Percentiles rank a stretch among this genome's conserved stretches.
Conservation (phyloP, 1,284 basidiomycete genomes). For the Cryptococcus maquisensis region DNA sequence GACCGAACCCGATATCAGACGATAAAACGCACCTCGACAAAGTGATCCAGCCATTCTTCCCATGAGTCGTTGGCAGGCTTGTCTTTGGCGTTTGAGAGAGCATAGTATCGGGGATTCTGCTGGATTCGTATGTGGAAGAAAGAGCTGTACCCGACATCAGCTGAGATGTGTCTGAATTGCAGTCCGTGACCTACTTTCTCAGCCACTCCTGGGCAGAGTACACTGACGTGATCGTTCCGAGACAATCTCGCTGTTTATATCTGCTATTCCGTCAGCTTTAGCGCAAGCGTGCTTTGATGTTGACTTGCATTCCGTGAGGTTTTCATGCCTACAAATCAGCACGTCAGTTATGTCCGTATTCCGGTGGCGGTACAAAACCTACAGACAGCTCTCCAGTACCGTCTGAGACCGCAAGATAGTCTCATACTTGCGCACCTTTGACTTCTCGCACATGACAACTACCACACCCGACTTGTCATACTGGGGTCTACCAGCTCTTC, state of each 20-base stretch:
- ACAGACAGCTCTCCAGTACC: constrained; percentile 72
- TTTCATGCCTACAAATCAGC: constrained; percentile 59
- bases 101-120: constrained; percentile 74
- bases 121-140: constrained; percentile 79
- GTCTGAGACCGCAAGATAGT: constrained; percentile 52
- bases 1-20: neutral
- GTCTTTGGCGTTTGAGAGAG: constrained; percentile 45
- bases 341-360: constrained; percentile 3
- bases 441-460: constrained; percentile 38
- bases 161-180: neutral
- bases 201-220: constrained; percentile 69
- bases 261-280: constrained; percentile 12
- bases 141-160: constrained; percentile 49
- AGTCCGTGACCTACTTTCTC: constrained; percentile 43
- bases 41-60: constrained; percentile 66
- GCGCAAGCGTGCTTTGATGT: too few relatives aligned
- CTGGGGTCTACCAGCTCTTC: constrained; percentile 79
- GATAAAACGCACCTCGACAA: constrained; percentile 53
- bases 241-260: constrained; percentile 86
- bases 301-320: constrained; percentile 65
- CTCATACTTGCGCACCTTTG: constrained; percentile 31
- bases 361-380: neutral
- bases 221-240: constrained; percentile 69
- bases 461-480: constrained; percentile 58
- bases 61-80: constrained; percentile 21